These are phyloP conservation scores for Neurospora terricola DNA, from an alignment of 495 filamentous ascomycete species.

Conservation along the genomic window DNA sequence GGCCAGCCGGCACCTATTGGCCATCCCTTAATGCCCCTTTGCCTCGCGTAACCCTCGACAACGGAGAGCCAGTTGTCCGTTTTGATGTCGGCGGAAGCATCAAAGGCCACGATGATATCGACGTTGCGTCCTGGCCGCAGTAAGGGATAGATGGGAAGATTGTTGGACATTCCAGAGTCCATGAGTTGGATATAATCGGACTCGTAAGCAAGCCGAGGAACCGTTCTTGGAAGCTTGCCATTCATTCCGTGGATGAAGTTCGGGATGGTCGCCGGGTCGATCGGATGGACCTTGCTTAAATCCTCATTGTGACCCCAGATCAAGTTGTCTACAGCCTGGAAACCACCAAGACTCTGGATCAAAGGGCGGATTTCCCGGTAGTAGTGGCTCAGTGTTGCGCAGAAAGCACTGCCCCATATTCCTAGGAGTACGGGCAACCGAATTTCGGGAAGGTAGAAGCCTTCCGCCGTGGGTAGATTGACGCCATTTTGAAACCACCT, in stretches of 20 bases:
- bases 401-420: conserved; percentile 92
- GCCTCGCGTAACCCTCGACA: conserved; percentile 81
- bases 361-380: conserved; percentile 85
- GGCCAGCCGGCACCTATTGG: conserved; percentile 90
- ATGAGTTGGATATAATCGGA: conserved; percentile 71
- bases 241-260: conserved; percentile 80
- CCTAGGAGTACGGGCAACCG: conserved; percentile 76
- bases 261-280: conserved; percentile 78
- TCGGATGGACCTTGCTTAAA: conserved; percentile 80
- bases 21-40: conserved; percentile 87
- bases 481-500: conserved; percentile 65
- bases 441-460: conserved; percentile 64
- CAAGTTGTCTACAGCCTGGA: conserved; percentile 71
- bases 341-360: conserved; percentile 60
- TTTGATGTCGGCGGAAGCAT: conserved; percentile 31
- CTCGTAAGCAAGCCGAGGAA: conserved; percentile 62
- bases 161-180: conserved; percentile 98
- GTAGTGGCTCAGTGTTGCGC: conserved; percentile 88
- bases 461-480: conserved; percentile 44
- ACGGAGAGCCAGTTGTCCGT: conserved; percentile 75
- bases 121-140: conserved; percentile 79
- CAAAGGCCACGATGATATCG: conserved; percentile 64
- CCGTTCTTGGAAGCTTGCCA: conserved; percentile 57
- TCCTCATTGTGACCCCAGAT: conserved; percentile 75
- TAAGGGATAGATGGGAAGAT: conserved; percentile 88